Percentiles rank a stretch among this genome's conserved stretches.
Conservation (phyloP, 2,329 filamentous ascomycete species). For the Ambrosiella xylebori region DNA sequence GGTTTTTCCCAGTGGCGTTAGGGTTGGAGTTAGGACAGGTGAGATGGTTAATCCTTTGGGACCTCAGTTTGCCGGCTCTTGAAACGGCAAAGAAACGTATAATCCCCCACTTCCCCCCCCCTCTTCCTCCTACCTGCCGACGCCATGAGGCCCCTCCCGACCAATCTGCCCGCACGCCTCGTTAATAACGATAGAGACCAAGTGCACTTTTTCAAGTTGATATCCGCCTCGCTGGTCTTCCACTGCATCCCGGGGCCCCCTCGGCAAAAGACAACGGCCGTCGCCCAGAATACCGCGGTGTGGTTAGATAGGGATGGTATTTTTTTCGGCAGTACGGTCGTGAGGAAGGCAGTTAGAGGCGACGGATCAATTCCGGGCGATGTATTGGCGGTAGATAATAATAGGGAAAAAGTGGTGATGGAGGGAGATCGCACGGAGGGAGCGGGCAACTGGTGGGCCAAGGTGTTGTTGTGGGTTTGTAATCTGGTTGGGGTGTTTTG, state of each 20-base stretch:
- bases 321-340: constrained; percentile 17
- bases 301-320: constrained; percentile 15
- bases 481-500: constrained; percentile 23
- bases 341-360: constrained; percentile 11
- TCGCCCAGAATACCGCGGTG: constrained; percentile 13
- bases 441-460: constrained; percentile 4
- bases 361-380: constrained; percentile 1
- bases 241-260: constrained; percentile 11
- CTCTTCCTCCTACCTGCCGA: constrained; percentile 18
- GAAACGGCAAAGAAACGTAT: constrained; percentile 15
- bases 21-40: constrained; percentile 10
- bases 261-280: not conserved
- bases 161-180: constrained; percentile 14
- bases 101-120: not conserved
- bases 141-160: constrained; percentile 24
- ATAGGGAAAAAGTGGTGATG: not conserved
- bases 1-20: constrained; percentile 21
- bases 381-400: not conserved
- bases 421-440: not conserved
- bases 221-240: constrained; percentile 8
- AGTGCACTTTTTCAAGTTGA: constrained; percentile 10
- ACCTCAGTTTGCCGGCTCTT: constrained; percentile 22
- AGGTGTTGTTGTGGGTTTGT: constrained; percentile 18
- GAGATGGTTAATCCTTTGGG: constrained; percentile 21
- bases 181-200: constrained; percentile 4